phyloP scores from a whole-genome alignment of 2,329 filamentous ascomycete species.

The Exophiala aquamarina region DNA sequence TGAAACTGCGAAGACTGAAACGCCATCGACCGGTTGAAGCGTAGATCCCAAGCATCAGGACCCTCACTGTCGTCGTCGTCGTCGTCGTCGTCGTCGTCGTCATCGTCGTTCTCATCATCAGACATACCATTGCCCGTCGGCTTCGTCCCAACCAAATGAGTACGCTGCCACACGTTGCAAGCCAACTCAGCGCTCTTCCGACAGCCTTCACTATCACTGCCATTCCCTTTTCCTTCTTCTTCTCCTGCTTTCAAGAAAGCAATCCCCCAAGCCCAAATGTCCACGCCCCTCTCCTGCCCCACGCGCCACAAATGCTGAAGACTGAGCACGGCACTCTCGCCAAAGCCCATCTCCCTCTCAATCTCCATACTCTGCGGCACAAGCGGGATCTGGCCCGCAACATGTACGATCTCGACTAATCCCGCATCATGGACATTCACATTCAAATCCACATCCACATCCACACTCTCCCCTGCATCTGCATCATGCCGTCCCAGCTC shows the following conservation, averaged over 20 bases:
- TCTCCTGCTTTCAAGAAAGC: constrained; percentile 62
- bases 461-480: no score
- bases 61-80: constrained; percentile 50
- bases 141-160: constrained; percentile 31
- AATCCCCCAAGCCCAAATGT: constrained; percentile 73
- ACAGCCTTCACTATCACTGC: no score
- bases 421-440: constrained; percentile 10
- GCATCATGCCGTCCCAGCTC: constrained; percentile 6
- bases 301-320: constrained; percentile 91
- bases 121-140: no score
- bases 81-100: constrained; percentile 32
- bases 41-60: constrained; percentile 51
- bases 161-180: constrained; percentile 46
- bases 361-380: constrained; percentile 76
- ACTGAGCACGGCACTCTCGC: constrained; percentile 66
- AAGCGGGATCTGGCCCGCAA: constrained; percentile 91
- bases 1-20: constrained; percentile 9
- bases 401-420: constrained; percentile 52
- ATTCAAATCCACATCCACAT: neutral
- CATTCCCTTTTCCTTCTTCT: constrained; percentile 24
- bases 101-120: no score
- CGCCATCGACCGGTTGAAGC: constrained; percentile 50
- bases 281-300: constrained; percentile 67
- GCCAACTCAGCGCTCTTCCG: constrained; percentile 36
- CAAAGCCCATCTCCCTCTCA: constrained; percentile 42